Conservation (phyloP, 495 filamentous ascomycete genomes). For the Parmelia sp. region DNA sequence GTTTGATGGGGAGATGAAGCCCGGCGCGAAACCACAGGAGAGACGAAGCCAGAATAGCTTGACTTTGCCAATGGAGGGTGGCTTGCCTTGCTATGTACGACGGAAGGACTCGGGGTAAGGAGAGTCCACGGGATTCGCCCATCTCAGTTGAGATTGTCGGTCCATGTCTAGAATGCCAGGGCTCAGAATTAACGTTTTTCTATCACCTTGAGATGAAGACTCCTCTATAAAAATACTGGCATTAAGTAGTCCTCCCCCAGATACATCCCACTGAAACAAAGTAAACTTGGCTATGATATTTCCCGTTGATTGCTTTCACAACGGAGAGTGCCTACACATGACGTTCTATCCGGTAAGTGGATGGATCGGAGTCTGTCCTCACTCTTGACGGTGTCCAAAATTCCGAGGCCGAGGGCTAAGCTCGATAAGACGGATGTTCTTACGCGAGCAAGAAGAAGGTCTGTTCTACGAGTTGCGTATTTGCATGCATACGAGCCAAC, state of each 20-base stretch:
- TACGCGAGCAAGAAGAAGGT: too few relatives aligned
- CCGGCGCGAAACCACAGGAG: slow-evolving; percentile 30
- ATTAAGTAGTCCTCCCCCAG: background rate
- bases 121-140: background rate
- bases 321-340: background rate
- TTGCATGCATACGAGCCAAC: too few relatives aligned
- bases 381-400: background rate
- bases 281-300: background rate
- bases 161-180: background rate
- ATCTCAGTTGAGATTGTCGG: background rate
- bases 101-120: background rate
- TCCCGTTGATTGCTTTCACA: background rate
- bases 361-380: background rate
- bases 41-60: slow-evolving; percentile 50
- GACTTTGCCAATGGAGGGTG: slow-evolving; percentile 55
- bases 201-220: background rate
- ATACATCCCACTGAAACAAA: background rate
- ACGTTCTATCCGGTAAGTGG: background rate
- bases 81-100: slow-evolving; percentile 37
- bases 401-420: too few relatives aligned
- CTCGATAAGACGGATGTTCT: too few relatives aligned
- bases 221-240: background rate
- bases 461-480: too few relatives aligned
- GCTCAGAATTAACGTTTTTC: background rate
- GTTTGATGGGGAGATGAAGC: slow-evolving; percentile 25